Conservation (phyloP, 768 basidiomycete species). For the Exsudoporus frostii region DNA sequence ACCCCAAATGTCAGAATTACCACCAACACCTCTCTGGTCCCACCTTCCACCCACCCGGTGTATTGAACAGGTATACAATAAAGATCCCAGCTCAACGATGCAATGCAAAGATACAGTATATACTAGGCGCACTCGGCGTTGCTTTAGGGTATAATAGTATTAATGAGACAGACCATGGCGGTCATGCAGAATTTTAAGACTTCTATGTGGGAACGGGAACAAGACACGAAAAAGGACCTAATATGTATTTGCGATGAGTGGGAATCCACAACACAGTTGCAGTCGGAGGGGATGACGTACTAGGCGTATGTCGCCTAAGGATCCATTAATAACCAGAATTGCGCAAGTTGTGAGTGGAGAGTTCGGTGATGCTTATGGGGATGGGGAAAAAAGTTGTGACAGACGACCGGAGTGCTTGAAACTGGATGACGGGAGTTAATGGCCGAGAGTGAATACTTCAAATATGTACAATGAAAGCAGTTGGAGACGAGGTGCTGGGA, state of each 20-base stretch:
- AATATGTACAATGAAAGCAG: conserved; percentile 6
- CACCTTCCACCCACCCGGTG: not conserved
- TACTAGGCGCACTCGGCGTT: conserved; percentile 11
- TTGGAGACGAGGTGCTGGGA: not conserved
- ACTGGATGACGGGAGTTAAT: not conserved
- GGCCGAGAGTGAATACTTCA: not conserved
- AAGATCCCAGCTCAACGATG: not conserved
- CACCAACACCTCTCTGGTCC: not conserved
- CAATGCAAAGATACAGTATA: conserved; percentile 7
- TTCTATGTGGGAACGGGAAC: not conserved
- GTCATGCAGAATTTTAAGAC: not conserved
- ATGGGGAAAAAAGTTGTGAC: not conserved
- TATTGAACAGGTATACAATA: not conserved
- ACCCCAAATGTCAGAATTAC: not conserved
- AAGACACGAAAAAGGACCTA: not conserved
- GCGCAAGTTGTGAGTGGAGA: not conserved
- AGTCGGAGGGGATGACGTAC: conserved; percentile 5
- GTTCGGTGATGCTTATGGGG: not conserved
- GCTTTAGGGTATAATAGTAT: conserved; percentile 6
- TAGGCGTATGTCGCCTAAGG: not conserved
- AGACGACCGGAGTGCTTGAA: not conserved
- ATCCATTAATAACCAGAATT: conserved; percentile 2
- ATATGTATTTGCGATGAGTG: conserved; percentile 4
- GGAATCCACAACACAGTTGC: not conserved
- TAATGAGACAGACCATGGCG: not conserved